Evolutionary conservation across 2,329 filamentous ascomycete species (phyloP).

Genomic region (Paraphaeosphaeria sporulosa): DNA sequence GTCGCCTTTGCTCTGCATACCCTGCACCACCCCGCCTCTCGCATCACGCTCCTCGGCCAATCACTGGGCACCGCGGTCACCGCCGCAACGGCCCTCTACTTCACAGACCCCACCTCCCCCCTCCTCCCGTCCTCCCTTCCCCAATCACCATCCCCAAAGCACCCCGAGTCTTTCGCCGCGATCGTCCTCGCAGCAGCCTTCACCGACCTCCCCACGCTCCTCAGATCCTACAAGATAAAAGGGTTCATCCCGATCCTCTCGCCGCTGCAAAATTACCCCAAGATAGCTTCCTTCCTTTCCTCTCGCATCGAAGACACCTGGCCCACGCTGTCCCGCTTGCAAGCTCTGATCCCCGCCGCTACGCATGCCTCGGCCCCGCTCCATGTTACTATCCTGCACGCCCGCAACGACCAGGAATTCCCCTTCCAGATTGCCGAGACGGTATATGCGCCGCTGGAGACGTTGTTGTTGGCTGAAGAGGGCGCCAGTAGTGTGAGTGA

Average conservation of each 20-base stretch:
- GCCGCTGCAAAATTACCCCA: constrained; percentile 73
- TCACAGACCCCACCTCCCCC: constrained; percentile 53
- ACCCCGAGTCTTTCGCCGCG: constrained; percentile 73
- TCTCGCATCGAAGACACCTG: constrained; percentile 79
- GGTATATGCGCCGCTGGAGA: constrained; percentile 36
- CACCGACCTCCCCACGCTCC: constrained; percentile 73
- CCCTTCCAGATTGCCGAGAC: constrained; percentile 70
- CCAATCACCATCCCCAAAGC: constrained; percentile 10
- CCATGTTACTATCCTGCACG: constrained; percentile 78
- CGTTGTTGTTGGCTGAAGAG: constrained; percentile 39
- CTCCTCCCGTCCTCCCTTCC: constrained; percentile 28
- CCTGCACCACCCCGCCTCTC: constrained; percentile 70
- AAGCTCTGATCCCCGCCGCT: constrained; percentile 59
- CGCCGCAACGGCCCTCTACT: constrained; percentile 75
- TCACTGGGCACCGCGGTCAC: constrained; percentile 88
- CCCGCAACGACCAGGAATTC: constrained; percentile 82
- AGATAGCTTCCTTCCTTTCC: constrained; percentile 67
- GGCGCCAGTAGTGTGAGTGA: constrained; percentile 34
- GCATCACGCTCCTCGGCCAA: constrained; percentile 84
- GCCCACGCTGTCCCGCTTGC: constrained; percentile 74
- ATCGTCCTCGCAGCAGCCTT: constrained; percentile 83
- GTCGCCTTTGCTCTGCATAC: constrained; percentile 75
- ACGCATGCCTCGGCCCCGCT: constrained; percentile 46
- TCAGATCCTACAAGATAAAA: constrained; percentile 79
- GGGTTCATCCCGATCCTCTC: constrained; percentile 81